A percentile compares a stretch with the other conserved stretches of the same genome.
Evolutionary conservation across 2,329 filamentous ascomycete species (phyloP).

Genomic region (Apiospora marii): DNA sequence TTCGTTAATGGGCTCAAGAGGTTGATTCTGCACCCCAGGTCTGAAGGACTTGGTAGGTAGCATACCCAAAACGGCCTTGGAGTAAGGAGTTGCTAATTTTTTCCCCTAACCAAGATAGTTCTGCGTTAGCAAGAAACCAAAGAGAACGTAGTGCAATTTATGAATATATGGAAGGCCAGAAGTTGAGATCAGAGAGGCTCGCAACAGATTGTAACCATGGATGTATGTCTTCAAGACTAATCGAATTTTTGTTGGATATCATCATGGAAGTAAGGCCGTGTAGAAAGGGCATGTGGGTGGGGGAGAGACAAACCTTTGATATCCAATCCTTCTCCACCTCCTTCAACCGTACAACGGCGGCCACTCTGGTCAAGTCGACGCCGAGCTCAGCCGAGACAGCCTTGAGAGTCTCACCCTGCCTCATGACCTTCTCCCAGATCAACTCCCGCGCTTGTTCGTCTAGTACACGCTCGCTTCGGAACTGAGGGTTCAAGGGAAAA

Average conservation of each 20-base stretch:
- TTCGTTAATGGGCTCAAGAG: slow-evolving; percentile 70
- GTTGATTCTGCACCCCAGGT: slow-evolving; percentile 54
- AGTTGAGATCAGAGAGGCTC: slow-evolving; percentile 72
- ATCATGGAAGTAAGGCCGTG: slow-evolving; percentile 60
- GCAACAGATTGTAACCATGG: slow-evolving; percentile 87
- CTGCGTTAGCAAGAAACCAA: slow-evolving; percentile 33
- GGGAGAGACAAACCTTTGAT: slow-evolving; percentile 62
- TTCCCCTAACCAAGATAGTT: slow-evolving; percentile 67
- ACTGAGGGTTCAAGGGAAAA: slow-evolving; percentile 78
- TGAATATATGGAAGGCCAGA: not conserved
- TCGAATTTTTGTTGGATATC: slow-evolving; percentile 78
- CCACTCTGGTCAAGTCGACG: slow-evolving; percentile 84
- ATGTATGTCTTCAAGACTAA: slow-evolving; percentile 98
- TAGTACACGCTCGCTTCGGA: slow-evolving; percentile 76
- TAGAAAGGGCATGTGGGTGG: slow-evolving; percentile 25
- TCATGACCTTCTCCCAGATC: slow-evolving; percentile 74
- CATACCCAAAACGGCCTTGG: slow-evolving; percentile 79
- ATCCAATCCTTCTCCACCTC: slow-evolving; percentile 84
- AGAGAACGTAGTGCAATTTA: not conserved
- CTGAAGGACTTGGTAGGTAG: slow-evolving; percentile 72
- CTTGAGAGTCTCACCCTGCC: slow-evolving; percentile 73
- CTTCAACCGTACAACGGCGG: slow-evolving; percentile 85
- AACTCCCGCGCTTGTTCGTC: slow-evolving; percentile 75
- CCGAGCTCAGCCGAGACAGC: slow-evolving; percentile 79
- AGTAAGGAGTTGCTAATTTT: slow-evolving; percentile 78